Base-by-base conservation (phyloP, 495 filamentous ascomycete species). In the Platismatia glauca region DNA sequence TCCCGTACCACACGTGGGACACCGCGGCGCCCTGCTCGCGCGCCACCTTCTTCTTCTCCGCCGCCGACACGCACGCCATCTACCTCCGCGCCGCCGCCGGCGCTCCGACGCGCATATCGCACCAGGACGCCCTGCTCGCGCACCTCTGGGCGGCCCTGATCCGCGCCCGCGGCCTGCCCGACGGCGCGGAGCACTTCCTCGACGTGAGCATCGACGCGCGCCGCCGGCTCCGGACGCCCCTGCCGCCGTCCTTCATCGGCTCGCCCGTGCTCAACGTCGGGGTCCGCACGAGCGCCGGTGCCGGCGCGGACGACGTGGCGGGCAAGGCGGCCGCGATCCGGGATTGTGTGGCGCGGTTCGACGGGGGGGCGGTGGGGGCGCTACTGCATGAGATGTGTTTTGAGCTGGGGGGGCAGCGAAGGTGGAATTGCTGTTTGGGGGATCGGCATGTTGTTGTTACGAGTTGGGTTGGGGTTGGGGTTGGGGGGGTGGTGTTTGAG, bases 191-290 rank as follows among this genome's bases (percentile, higher is more conserved):
- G 22, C 58, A 60, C 31, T 52, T 18, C 20, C 3, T 60, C 6
- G 58, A 29, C 37, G 15, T 53, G 24, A 38, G 39, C 22, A 31
- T 60, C 31, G 58, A 60, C 48, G 41, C 33, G 20, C 27, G 44
- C n/a, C 29, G 43, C 11, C 41, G 31, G 5, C n/a, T 52, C 3
- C 24, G 20, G 11, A 24, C 7, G 33, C 29, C 41, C 15, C 35
- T 60, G 58, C 43, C 58, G 24, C 43, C 58, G 39, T 27, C 35
- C 5, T 60, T 52, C 44, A 53, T 60, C 29, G 44, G 58, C 33
- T 37, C 41, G 3, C 58, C 58, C 2, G 39, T 60, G 13, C 7
- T 59, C 24, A 59, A 59, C 37, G 57, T 7, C 20, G 33, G 8
- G 0, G 12, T 52, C 35, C 3, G 3, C 5, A 52, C 24, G 22